These are phyloP conservation scores for Trichoderma arundinaceum DNA, from an alignment of 2,329 filamentous ascomycete genomes.

Conservation along the genomic window DNA sequence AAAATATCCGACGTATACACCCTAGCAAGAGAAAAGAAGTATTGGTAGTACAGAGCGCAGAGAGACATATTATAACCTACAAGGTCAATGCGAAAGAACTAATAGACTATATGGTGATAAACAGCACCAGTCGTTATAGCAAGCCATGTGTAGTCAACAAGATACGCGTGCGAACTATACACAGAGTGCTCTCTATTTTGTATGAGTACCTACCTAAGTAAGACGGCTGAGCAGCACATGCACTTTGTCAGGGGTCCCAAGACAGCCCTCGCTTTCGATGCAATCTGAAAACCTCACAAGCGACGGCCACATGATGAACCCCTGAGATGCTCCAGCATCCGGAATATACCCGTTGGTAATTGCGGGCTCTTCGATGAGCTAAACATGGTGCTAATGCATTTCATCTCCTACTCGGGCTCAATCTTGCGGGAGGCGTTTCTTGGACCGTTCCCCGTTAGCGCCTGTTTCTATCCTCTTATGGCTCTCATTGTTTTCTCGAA, in stretches of 20 bases:
- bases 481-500: conserved; percentile 19
- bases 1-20: background rate
- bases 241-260: conserved; percentile 3
- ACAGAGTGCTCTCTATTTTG: too few species aligned
- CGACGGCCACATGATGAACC: conserved; percentile 26
- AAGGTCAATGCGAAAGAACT: background rate
- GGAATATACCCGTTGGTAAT: conserved; percentile 17
- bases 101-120: background rate
- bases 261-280: background rate
- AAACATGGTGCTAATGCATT: conserved; percentile 17
- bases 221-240: background rate
- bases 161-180: background rate
- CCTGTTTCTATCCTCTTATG: background rate
- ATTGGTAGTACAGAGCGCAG: background rate
- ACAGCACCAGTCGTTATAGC: background rate
- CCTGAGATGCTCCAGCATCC: conserved; percentile 17
- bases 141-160: conserved; percentile 6
- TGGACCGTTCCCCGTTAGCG: conserved; percentile 22
- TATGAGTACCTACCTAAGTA: background rate
- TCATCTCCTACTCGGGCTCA: conserved; percentile 27
- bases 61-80: conserved; percentile 5
- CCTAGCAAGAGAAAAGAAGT: background rate
- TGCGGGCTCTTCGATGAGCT: conserved; percentile 14
- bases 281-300: background rate
- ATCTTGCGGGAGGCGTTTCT: conserved; percentile 25